A percentile compares a stretch with the other conserved stretches of the same genome.
Conservation (phyloP, 768 basidiomycete species). For the Jaapia argillacea region DNA sequence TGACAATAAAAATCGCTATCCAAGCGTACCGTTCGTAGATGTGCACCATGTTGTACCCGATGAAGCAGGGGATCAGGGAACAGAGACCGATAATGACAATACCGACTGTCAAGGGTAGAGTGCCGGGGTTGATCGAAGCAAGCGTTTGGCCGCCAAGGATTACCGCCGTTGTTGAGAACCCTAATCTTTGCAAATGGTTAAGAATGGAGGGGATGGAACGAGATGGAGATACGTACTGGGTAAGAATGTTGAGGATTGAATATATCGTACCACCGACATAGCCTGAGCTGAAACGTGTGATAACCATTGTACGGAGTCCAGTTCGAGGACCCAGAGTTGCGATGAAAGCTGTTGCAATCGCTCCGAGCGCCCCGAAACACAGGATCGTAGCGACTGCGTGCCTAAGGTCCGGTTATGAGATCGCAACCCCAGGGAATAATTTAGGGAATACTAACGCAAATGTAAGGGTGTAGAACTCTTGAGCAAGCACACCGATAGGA, state of each 20-base stretch:
- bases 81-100: constrained; percentile 35
- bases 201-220: no score
- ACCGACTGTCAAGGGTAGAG: constrained; percentile 18
- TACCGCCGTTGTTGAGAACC: constrained; percentile 37
- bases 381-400: constrained; percentile 34
- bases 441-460: no score
- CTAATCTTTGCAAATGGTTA: constrained; percentile 21
- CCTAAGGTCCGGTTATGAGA: constrained; percentile 13
- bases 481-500: constrained; percentile 39
- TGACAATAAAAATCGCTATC: constrained; percentile 40
- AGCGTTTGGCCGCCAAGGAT: constrained; percentile 45
- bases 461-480: constrained; percentile 37
- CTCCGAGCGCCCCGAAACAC: constrained; percentile 35
- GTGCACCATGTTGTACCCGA: constrained; percentile 37
- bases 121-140: constrained; percentile 12
- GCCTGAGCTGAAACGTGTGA: constrained; percentile 36
- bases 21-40: constrained; percentile 47
- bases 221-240: no score
- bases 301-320: constrained; percentile 46
- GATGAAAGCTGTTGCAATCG: constrained; percentile 34
- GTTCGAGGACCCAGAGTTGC: constrained; percentile 43
- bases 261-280: no score
- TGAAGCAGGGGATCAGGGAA: constrained; percentile 33
- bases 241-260: no score
- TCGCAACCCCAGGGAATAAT: constrained; percentile 8